Evolutionary conservation across 2,329 filamentous ascomycete genomes (phyloP), one percentile per base, ranked within the genome.

Genomic region (Rhexocercosporidium sp.): DNA sequence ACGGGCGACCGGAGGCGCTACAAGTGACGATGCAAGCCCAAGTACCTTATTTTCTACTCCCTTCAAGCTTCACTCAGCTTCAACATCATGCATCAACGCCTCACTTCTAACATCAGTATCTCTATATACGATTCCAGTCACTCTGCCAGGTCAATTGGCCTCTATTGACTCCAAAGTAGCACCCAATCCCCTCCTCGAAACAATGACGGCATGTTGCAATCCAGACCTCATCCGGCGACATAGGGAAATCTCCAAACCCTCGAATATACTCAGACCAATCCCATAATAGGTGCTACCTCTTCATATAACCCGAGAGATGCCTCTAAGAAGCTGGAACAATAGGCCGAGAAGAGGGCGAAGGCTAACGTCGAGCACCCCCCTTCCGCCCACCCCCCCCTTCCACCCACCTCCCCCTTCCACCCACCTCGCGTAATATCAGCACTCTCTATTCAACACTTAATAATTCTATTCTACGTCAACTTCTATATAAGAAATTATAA

Each of bases 341-440:
- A 74, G 74, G 46, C 63, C 3, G 72, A 72, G 44, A 74, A 73
- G 51, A 69, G 74, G 22, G 64, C 67, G 18, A 59, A 66, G 34
- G 75, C 70, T 56, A 77, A n/a, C n/a, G n/a, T n/a, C n/a, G n/a
- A n/a, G n/a, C n/a, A n/a, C n/a, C n/a, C n/a, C n/a, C n/a, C n/a
- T n/a, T n/a, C n/a, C n/a, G n/a, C n/a, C n/a, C n/a, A n/a, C n/a
- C n/a, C n/a, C n/a, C n/a, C n/a, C n/a, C n/a, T n/a, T n/a, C n/a
- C n/a, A n/a, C n/a, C n/a, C n/a, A n/a, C n/a, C n/a, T n/a, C n/a
- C n/a, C n/a, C n/a, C n/a, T n/a, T n/a, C n/a, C n/a, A n/a, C n/a
- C n/a, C n/a, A n/a, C n/a, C n/a, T n/a, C n/a, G n/a, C n/a, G n/a
- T n/a, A n/a, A n/a, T n/a, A n/a, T n/a, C n/a, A n/a, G n/a, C n/a